Evolutionary conservation across 805 yeast species (phyloP).

Genomic region (Ogataea nonfermentans): DNA sequence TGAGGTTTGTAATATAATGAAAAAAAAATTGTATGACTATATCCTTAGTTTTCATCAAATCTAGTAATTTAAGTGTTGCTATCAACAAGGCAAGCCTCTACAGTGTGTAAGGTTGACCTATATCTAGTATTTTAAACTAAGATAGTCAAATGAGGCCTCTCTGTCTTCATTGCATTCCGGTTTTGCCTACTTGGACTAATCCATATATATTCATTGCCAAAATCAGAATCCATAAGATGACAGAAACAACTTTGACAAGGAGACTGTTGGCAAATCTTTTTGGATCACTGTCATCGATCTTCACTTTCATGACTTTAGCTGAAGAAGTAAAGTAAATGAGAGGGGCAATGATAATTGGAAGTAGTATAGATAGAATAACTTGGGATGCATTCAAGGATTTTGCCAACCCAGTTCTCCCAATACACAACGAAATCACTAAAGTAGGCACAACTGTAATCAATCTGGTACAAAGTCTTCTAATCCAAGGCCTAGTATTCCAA

Average conservation of each 20-base stretch:
- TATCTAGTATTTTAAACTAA: no score
- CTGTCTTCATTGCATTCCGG: slow-evolving; percentile 11
- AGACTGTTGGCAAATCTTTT: slow-evolving; percentile 61
- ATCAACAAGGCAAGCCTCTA: no score
- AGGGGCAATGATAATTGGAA: slow-evolving; percentile 81
- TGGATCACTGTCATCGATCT: slow-evolving; percentile 27
- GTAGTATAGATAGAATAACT: slow-evolving; percentile 69
- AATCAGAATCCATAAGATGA: slow-evolving; percentile 64
- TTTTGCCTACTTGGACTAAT: slow-evolving; percentile 38
- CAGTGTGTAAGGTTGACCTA: no score
- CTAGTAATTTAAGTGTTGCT: no score
- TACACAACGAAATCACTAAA: slow-evolving; percentile 56
- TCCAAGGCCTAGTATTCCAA: slow-evolving; percentile 80
- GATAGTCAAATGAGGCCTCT: no score
- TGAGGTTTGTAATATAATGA: no score
- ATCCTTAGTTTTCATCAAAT: no score
- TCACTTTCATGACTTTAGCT: slow-evolving; percentile 60
- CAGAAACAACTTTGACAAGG: slow-evolving; percentile 49
- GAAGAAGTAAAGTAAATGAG: slow-evolving; percentile 72
- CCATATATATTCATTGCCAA: slow-evolving; percentile 64
- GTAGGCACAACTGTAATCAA: slow-evolving; percentile 75
- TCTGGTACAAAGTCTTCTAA: slow-evolving; percentile 71
- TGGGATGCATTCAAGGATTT: slow-evolving; percentile 78
- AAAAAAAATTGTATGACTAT: no score
- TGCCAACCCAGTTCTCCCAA: slow-evolving; percentile 67